Percentiles rank a stretch among this genome's conserved stretches.
These are phyloP conservation scores for Hanseniaspora opuntiae DNA, from an alignment of 805 yeast species.

Conservation along the genomic window DNA sequence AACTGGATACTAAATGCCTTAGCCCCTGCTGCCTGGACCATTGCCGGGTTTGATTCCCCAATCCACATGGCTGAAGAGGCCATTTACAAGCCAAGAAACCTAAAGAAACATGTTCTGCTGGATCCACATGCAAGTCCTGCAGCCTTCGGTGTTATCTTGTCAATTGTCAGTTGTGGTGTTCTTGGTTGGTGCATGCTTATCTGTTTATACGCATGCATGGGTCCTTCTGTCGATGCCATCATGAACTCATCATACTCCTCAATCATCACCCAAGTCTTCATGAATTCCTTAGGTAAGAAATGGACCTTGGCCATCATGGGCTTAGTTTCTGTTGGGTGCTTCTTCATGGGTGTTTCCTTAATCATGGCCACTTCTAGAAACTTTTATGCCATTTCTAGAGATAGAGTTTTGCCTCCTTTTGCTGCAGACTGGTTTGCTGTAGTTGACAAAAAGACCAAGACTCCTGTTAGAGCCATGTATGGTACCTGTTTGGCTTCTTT, in stretches of 20 bases:
- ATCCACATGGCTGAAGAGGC: slow-evolving; percentile 65
- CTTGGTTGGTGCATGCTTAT: slow-evolving; percentile 46
- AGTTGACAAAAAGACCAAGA: slow-evolving; percentile 40
- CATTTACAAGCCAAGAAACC: slow-evolving; percentile 36
- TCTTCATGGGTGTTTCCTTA: slow-evolving; percentile 52
- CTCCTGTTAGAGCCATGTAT: slow-evolving; percentile 49
- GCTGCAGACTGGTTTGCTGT: slow-evolving; percentile 41
- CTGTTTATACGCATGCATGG: slow-evolving; percentile 41
- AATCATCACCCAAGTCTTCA: slow-evolving; percentile 51
- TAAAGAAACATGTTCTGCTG: slow-evolving; percentile 15
- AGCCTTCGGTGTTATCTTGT: slow-evolving; percentile 50
- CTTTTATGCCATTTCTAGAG: slow-evolving; percentile 62
- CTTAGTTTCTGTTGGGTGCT: slow-evolving; percentile 45
- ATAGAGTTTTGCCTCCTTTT: slow-evolving; percentile 52
- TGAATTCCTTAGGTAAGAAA: slow-evolving; percentile 45
- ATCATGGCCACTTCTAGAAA: slow-evolving; percentile 50
- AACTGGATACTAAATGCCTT: slow-evolving; percentile 35
- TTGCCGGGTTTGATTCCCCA: slow-evolving; percentile 58
- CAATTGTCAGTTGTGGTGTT: slow-evolving; percentile 41
- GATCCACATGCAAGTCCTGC: slow-evolving; percentile 27
- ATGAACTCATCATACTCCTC: slow-evolving; percentile 36
- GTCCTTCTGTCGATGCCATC: slow-evolving; percentile 29
- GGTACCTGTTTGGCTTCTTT: slow-evolving; percentile 40
- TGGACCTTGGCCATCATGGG: slow-evolving; percentile 57
- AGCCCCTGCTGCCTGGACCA: slow-evolving; percentile 62